Evolutionary conservation across 208 protist species (phyloP), one percentile per base, ranked within the genome.

Genomic region (Angomonas deanei): DNA sequence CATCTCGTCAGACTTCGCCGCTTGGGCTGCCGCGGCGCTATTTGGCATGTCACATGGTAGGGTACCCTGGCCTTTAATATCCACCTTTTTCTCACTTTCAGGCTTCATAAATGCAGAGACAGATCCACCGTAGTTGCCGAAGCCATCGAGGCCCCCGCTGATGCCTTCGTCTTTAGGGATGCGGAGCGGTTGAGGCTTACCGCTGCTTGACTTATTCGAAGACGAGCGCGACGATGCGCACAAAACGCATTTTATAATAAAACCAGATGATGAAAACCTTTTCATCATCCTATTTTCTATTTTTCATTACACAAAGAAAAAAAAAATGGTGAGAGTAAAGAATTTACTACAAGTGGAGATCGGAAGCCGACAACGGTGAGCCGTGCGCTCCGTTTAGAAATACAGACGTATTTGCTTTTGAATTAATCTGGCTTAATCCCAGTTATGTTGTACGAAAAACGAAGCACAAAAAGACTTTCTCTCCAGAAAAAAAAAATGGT

Each of bases 81-180:
- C 33, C 32, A 54, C 55, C 47, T 68, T 54, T 33, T 78, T 78
- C 39, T 86, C 73, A 21, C 60, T 62, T 4, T 72, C 68, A 10
- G 78, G 70, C 58, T 88, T 90, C 70, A 91, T 62, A 32, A 94
- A 94, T 27, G 76, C 88, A 6, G 82, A 81, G 57, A 94, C 76
- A n/a, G 88, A 88, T n/a, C 88, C 88, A 27, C 72, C 84, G 64
- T 94, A 94, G 13, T 79, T 66, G 19, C 68, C 74, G 42, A 94
- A 84, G 24, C 88, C 88, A 21, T 71, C 55, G 0, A 94, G 72
- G 23, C 69, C 82, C 0, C 5, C 38, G 62, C 87, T 93, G 52
- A 93, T 61, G 32, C 84, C 84, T 3, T 78, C 83, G 36, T 91
- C 79, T 13, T 50, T 30, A 21, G 73, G 60, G 17, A 84, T 42